Conservation (phyloP, 2,329 filamentous ascomycete genomes). For the Drechmeria coniospora region DNA sequence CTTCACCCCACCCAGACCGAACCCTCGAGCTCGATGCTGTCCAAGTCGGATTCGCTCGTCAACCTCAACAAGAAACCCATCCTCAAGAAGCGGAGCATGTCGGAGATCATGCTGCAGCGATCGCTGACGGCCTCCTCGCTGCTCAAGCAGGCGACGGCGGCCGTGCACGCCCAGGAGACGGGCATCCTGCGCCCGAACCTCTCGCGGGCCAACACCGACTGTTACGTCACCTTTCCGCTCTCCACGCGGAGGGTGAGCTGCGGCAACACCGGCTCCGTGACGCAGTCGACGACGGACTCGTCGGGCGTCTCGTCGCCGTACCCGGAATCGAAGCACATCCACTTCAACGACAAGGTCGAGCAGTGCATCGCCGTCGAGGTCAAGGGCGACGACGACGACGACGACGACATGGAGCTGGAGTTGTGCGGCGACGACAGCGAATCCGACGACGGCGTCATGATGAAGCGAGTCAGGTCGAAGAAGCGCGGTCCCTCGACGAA, state of each 20-base stretch:
- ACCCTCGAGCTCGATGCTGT: constrained; percentile 26
- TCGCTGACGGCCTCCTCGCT: constrained; percentile 81
- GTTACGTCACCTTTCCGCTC: constrained; percentile 50
- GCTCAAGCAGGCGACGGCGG: constrained; percentile 75
- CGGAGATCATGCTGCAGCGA: constrained; percentile 82
- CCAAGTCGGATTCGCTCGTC: constrained; percentile 48
- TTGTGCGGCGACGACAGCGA: constrained; percentile 42
- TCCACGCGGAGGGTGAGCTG: constrained; percentile 44
- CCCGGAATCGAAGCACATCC: constrained; percentile 68
- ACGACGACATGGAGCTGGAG: constrained; percentile 39
- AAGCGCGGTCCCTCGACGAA: constrained; percentile 38
- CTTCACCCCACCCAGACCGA: constrained; percentile 30
- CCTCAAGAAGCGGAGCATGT: constrained; percentile 91
- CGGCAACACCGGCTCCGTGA: constrained; percentile 44
- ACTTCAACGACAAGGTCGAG: constrained; percentile 90
- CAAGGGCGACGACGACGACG: constrained; percentile 64
- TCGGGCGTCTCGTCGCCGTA: constrained; percentile 53
- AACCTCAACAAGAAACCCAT: constrained; percentile 68
- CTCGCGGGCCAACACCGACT: constrained; percentile 52
- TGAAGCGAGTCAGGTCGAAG: constrained; percentile 50
- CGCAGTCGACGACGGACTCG: constrained; percentile 50
- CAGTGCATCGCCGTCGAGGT: constrained; percentile 89
- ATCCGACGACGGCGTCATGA: constrained; percentile 70
- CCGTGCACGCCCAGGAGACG: constrained; percentile 67
- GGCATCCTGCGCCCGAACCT: constrained; percentile 38